These are phyloP conservation scores for Phytophthora multivora DNA, from an alignment of 352 stramenopile genomes.

Conservation along the genomic window DNA sequence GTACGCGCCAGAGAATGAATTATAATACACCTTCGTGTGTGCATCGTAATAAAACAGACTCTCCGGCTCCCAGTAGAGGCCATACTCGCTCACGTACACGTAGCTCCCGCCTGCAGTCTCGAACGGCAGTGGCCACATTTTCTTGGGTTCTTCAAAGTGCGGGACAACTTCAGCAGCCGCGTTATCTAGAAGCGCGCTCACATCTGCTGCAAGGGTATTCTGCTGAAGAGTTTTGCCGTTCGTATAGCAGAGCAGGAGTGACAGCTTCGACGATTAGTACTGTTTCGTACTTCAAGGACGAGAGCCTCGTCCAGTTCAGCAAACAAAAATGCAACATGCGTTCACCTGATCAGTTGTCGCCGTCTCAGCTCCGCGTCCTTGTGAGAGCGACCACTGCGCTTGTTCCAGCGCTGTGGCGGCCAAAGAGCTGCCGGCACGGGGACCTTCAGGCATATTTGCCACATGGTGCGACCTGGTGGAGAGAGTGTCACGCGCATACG, in stretches of 20 bases:
- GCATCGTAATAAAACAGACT: slow-evolving; percentile 89
- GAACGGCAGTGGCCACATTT: slow-evolving; percentile 77
- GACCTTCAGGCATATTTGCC: slow-evolving; percentile 6
- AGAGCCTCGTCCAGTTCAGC: slow-evolving; percentile 27
- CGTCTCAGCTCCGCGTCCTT: slow-evolving; percentile 44
- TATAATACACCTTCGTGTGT: slow-evolving; percentile 78
- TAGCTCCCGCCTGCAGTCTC: slow-evolving; percentile 82
- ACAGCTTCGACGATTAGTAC: slow-evolving; percentile 40
- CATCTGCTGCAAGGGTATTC: slow-evolving; percentile 48
- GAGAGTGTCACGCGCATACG: slow-evolving; percentile 60
- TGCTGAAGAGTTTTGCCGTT: slow-evolving; percentile 28
- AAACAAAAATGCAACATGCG: slow-evolving; percentile 40
- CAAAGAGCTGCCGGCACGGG: slow-evolving; percentile 46
- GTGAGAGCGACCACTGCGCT: slow-evolving; percentile 82
- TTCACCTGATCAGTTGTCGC: slow-evolving; percentile 51
- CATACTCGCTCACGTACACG: slow-evolving; percentile 64
- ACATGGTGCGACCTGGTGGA: slow-evolving; percentile 23
- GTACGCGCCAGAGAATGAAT: slow-evolving; percentile 70
- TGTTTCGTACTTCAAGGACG: slow-evolving; percentile 22
- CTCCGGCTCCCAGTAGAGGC: slow-evolving; percentile 80
- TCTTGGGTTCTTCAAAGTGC: slow-evolving; percentile 74
- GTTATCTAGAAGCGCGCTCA: slow-evolving; percentile 61
- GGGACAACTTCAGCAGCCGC: slow-evolving; percentile 62
- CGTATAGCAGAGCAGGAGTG: slow-evolving; percentile 24
- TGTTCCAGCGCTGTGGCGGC: slow-evolving; percentile 71